Conservation (phyloP, 257 asterid species). For the Nicotiana undulata region DNA sequence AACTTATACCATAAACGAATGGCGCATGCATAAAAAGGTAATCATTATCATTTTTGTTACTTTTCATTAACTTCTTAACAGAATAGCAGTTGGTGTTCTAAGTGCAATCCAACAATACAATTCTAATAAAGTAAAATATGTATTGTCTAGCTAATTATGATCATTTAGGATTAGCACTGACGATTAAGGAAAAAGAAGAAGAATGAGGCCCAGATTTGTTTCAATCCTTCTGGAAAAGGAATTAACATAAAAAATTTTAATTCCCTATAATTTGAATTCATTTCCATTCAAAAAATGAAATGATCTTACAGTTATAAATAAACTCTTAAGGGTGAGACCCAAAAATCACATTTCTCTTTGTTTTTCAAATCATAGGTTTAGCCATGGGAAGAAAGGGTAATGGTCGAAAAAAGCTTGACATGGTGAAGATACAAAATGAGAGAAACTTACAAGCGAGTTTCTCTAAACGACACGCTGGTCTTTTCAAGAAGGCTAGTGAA, state of each 20-base stretch:
- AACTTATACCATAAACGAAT: no score
- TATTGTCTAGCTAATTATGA: no score
- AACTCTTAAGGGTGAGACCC: not conserved
- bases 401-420: constrained; percentile 47
- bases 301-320: not conserved
- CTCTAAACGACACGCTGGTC: constrained; percentile 48
- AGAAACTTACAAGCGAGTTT: constrained; percentile 54
- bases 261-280: not conserved
- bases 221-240: not conserved
- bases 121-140: no score
- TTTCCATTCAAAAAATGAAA: not conserved
- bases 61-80: no score
- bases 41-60: no score
- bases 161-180: not conserved
- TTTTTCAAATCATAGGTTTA: not conserved
- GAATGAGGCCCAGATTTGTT: not conserved
- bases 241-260: not conserved
- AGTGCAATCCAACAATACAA: no score
- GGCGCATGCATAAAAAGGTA: no score
- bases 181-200: not conserved
- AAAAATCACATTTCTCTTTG: not conserved
- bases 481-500: constrained; percentile 69
- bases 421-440: constrained; percentile 42
- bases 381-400: constrained; percentile 10
- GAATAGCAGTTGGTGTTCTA: no score